Evolutionary conservation across 208 protist species (phyloP).

Genomic region (Acanthamoeba rhysodes): DNA sequence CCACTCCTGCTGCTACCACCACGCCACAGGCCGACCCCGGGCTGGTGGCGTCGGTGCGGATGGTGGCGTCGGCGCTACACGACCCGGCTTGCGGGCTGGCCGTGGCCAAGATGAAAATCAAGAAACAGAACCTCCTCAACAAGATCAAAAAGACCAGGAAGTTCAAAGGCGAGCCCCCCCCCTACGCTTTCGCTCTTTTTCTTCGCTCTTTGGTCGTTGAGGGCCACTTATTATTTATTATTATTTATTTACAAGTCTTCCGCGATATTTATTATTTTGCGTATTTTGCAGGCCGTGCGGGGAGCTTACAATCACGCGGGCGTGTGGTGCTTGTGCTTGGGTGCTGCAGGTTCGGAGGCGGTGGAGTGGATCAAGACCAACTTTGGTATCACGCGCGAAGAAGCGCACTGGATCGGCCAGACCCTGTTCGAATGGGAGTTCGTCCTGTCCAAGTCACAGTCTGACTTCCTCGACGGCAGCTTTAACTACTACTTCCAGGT

Average conservation of each 20-base stretch:
- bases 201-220: neutral
- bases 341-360: neutral
- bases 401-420: slow-evolving; percentile 38
- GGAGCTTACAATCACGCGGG: neutral
- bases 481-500: slow-evolving; percentile 62
- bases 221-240: too few species aligned
- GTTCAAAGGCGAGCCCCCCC: slow-evolving; percentile 1
- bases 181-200: neutral
- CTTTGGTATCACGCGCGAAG: slow-evolving; percentile 47
- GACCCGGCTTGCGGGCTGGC: neutral
- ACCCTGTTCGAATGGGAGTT: slow-evolving; percentile 36
- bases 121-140: neutral
- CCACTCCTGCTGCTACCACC: neutral
- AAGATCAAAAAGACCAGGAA: slow-evolving; percentile 40
- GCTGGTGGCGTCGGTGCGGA: neutral
- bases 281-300: neutral
- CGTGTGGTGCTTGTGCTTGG: neutral
- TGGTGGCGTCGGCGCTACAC: neutral
- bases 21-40: neutral
- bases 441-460: slow-evolving; percentile 5
- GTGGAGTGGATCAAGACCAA: slow-evolving; percentile 54
- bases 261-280: too few species aligned
- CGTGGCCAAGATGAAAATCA: neutral
- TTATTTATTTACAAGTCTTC: too few species aligned
- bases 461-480: slow-evolving; percentile 16